These are phyloP conservation scores for Stephania yunnanensis DNA, from an alignment of 164 flowering plant genomes.

Conservation along the genomic window DNA sequence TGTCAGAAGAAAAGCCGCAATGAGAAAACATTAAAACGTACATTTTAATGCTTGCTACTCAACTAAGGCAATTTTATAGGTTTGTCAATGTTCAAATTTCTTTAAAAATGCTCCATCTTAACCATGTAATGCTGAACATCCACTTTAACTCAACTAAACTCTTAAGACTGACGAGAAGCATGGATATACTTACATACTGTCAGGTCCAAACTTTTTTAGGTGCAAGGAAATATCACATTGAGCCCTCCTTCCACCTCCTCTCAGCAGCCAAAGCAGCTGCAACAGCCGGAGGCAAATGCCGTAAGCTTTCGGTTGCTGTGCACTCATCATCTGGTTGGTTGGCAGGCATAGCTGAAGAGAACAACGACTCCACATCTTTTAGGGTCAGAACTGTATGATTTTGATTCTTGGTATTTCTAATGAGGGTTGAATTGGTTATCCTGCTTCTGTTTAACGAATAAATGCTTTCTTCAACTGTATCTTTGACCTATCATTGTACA, in stretches of 20 bases:
- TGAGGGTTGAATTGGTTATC: constrained; percentile 42
- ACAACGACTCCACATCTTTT: constrained; percentile 75
- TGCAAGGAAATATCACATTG: background rate
- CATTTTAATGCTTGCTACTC: background rate
- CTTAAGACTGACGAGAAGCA: background rate
- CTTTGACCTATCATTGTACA: constrained; percentile 49
- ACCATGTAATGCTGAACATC: background rate
- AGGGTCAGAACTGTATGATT: constrained; percentile 75
- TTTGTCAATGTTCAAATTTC: too few relatives aligned
- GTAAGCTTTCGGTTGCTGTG: constrained; percentile 35
- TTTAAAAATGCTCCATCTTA: background rate
- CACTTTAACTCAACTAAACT: background rate
- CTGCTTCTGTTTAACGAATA: constrained; percentile 66
- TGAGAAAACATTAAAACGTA: background rate
- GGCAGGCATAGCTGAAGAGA: constrained; percentile 32
- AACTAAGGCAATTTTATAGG: background rate
- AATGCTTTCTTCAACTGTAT: constrained; percentile 90
- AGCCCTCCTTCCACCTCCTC: constrained; percentile 44
- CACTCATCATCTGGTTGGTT: constrained; percentile 20
- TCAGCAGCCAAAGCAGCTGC: constrained; percentile 94
- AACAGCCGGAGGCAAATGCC: constrained; percentile 70
- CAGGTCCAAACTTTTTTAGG: background rate
- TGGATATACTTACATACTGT: constrained; percentile 3
- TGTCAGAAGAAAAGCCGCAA: background rate
- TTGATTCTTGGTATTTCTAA: constrained; percentile 67